phyloP scores from a whole-genome alignment of 176 grass and related monocot species.

The Triticum aestivum region DNA sequence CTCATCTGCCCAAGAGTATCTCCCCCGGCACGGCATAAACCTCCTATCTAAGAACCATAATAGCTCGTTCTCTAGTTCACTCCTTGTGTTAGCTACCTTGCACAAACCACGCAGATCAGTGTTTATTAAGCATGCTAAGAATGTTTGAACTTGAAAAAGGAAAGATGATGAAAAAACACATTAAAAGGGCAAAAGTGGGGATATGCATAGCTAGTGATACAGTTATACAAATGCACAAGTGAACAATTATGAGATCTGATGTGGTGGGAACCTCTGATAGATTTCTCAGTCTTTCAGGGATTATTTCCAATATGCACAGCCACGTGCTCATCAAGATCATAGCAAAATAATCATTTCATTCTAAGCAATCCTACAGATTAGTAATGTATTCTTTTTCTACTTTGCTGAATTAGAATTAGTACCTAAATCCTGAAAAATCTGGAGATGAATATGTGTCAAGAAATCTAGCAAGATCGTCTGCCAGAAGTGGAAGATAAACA shows the following conservation, averaged over 20 bases:
- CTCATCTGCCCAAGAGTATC: not conserved
- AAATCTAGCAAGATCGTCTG: constrained; percentile 80
- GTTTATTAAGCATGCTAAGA: not conserved
- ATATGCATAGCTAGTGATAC: not conserved
- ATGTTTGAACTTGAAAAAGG: not conserved
- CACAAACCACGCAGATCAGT: not conserved
- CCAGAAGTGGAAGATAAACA: constrained; percentile 91
- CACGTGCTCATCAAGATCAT: not conserved
- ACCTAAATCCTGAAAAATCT: constrained; percentile 97
- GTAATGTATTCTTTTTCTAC: not conserved
- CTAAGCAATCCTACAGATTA: not conserved
- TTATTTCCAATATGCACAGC: not conserved
- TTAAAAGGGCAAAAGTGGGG: not conserved
- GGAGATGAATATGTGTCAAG: constrained; percentile 77
- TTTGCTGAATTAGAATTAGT: constrained; percentile 24
- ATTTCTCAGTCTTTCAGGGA: constrained; percentile 8
- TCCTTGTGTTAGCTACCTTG: not conserved
- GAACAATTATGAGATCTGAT: not conserved
- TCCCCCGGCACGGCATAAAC: not conserved
- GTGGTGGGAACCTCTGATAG: not conserved
- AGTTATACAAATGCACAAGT: not conserved
- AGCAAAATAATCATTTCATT: constrained; percentile 13
- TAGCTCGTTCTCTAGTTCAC: not conserved
- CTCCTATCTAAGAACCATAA: not conserved
- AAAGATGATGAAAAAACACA: not conserved